These are phyloP conservation scores for Colletotrichum scovillei DNA, from an alignment of 2,329 filamentous ascomycete species.

Conservation along the genomic window DNA sequence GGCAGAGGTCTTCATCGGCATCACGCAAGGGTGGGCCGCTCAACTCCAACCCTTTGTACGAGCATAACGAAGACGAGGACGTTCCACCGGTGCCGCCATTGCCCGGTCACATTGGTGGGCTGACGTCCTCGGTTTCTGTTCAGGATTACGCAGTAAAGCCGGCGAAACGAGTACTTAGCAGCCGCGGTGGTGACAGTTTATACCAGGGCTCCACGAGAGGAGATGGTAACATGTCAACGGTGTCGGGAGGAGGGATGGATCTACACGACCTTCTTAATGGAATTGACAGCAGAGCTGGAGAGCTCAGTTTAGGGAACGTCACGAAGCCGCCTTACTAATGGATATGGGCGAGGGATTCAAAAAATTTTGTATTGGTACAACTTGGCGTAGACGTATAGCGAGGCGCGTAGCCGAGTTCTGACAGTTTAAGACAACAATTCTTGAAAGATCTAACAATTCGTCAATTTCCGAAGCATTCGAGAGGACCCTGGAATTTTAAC, in stretches of 20 bases:
- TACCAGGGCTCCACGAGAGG: constrained; percentile 29
- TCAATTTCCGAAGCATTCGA: neutral
- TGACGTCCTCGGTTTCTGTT: constrained; percentile 44
- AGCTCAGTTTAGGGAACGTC: constrained; percentile 58
- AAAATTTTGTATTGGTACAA: constrained; percentile 30
- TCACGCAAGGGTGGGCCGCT: constrained; percentile 54
- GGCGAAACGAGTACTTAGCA: constrained; percentile 52
- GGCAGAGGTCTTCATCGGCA: constrained; percentile 47
- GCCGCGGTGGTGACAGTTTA: constrained; percentile 54
- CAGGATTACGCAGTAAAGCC: constrained; percentile 50
- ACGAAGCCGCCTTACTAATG: constrained; percentile 61
- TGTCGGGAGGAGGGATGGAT: constrained; percentile 54
- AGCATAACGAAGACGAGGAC: constrained; percentile 47
- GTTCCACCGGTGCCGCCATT: constrained; percentile 69
- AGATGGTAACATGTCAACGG: constrained; percentile 46
- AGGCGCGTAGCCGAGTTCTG: constrained; percentile 32
- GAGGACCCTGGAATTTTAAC: neutral
- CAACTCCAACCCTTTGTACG: constrained; percentile 54
- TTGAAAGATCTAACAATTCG: constrained; percentile 2
- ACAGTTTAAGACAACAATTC: constrained; percentile 8
- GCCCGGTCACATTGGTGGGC: constrained; percentile 50
- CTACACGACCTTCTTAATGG: constrained; percentile 61
- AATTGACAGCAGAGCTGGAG: constrained; percentile 61
- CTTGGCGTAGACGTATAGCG: constrained; percentile 32
- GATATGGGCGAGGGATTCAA: neutral